Base-by-base conservation (phyloP, 169 alveolate genomes). In the Perkinsus olseni region DNA sequence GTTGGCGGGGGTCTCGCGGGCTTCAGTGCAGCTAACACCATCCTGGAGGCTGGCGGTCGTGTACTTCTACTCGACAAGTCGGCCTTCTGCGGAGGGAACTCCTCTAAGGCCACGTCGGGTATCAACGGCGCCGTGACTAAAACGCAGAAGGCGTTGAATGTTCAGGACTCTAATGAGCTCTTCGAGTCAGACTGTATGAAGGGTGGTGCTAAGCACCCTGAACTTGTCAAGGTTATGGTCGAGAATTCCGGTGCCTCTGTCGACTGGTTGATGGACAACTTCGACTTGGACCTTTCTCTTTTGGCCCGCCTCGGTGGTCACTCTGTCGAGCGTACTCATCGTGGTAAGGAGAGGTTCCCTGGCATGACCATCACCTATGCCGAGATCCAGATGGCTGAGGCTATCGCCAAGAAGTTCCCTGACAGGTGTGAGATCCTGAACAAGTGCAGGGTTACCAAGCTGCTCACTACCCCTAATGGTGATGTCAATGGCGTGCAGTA, bases 291-390 rank as follows among this genome's bases (percentile, higher is more conserved):
- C 91, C 95, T 96, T 37, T 93, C 96, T 31, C 92, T 91, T 82
- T 92, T 96, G 36, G 95, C 95, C 28, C 94, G 95, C 48, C 94
- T 96, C 51, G 97, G 97, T 74, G 97, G 97, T 82, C 97, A 96
- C 93, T 93, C 96, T 38, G 94, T 92, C 51, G 95, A 95, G 38
- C 92, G 96, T 28, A 96, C 97, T 0, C 95, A 93, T 91, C 94
- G 95, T 38, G 95, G 95, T 13, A 93, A 93, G 91, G 97, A 95
- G 74, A 92, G 94, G 39, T 94, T 94, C 92, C 94, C 92, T 38
- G 94, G 95, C 34, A 94, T 94, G 95, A 94, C 95, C 92, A 94
- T 94, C 93, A 94, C 95, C 92, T 94, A 94, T 38, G 95, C 94
- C 45, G 74, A 93, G 92, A 95, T 93, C 93, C 94, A 94, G 51